A percentile compares a stretch with the other conserved stretches of the same genome.
Evolutionary conservation across 2,329 filamentous ascomycete species (phyloP).

Genomic region (Madurella fahalii): DNA sequence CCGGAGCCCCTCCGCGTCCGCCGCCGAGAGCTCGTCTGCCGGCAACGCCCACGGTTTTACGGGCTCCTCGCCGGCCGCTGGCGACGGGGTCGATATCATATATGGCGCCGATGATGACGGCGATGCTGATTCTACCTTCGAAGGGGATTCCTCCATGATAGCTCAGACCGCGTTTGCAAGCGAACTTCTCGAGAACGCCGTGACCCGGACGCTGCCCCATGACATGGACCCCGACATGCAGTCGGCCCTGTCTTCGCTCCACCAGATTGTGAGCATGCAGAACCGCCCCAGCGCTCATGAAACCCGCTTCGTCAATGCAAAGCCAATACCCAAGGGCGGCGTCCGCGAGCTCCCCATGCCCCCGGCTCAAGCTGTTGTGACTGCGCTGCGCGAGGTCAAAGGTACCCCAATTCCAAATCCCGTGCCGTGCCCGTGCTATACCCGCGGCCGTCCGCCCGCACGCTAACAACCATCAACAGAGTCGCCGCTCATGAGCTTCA

Average conservation of each 20-base stretch:
- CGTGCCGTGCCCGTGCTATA: background rate
- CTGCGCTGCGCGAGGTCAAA: constrained; percentile 46
- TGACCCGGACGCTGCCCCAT: constrained; percentile 44
- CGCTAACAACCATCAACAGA: constrained; percentile 29
- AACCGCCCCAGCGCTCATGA: constrained; percentile 40
- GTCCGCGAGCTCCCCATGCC: constrained; percentile 53
- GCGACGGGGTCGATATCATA: constrained; percentile 8
- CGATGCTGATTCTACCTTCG: constrained; percentile 41
- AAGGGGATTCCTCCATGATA: constrained; percentile 46
- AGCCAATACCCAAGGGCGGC: constrained; percentile 42
- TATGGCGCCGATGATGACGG: constrained; percentile 29
- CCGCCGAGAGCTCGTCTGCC: constrained; percentile 5
- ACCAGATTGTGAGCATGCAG: constrained; percentile 51
- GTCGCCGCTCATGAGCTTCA: constrained; percentile 46
- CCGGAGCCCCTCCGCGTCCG: constrained; percentile 17
- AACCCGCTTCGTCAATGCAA: constrained; percentile 44
- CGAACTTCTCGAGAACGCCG: constrained; percentile 52
- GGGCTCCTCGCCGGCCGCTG: constrained; percentile 3
- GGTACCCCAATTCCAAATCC: constrained; percentile 25
- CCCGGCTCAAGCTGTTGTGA: constrained; percentile 47
- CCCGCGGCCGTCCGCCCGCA: background rate
- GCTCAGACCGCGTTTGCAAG: constrained; percentile 52
- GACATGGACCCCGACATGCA: constrained; percentile 49
- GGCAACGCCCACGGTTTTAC: background rate
- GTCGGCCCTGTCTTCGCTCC: constrained; percentile 47